Base-by-base conservation (phyloP, 2,329 filamentous ascomycete genomes). In the Exutisphaerella laricina region DNA sequence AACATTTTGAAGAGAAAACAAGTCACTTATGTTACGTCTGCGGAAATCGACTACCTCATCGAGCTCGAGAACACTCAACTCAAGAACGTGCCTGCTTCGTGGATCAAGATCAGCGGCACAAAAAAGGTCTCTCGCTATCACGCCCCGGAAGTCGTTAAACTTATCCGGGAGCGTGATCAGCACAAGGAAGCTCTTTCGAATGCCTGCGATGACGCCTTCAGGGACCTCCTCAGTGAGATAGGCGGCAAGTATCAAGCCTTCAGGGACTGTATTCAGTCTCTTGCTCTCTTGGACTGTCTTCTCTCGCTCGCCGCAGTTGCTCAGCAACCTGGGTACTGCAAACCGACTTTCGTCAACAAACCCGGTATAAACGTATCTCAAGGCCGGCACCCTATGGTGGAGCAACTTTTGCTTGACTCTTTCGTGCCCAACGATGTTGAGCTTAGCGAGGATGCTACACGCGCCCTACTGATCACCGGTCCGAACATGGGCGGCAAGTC, bases 401-500 rank as follows among this genome's bases (percentile, higher is more conserved):
- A 98, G 64, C 88, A 94, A 59, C 79, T 90, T 8, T 77, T 97
- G 4, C 76, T 90, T 3, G 80, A 85, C 54, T 75, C 80, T 39
- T 98, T 97, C 66, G 94, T 98, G 45, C 90, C 92, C 34, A 98
- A 98, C 66, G 79, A 84, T 57, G 84, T 88, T 8, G 69, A 77
- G 2, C 77, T 97, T 34, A 75, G 79, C n/a, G 76, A 80, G 3
- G 75, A 79, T 1, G 62, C 72, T 1, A 77, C 80, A 0, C 76
- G 85, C 4, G 87, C 88, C 2, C 78, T 96, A 54, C 82, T 97
- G 43, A 83, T 98, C 57, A 98, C 92, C 0, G 92, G 92, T 0
- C 92, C 92, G 21, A 98, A 98, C 69, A 98, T 98, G 92, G 92
- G 92, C 58, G 92, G 92, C 43, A 98, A 98, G 63, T 95, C 88